Percentiles rank a stretch among this genome's conserved stretches.
Conservation (phyloP, 2,329 filamentous ascomycete genomes). For the Xylaria sp. region DNA sequence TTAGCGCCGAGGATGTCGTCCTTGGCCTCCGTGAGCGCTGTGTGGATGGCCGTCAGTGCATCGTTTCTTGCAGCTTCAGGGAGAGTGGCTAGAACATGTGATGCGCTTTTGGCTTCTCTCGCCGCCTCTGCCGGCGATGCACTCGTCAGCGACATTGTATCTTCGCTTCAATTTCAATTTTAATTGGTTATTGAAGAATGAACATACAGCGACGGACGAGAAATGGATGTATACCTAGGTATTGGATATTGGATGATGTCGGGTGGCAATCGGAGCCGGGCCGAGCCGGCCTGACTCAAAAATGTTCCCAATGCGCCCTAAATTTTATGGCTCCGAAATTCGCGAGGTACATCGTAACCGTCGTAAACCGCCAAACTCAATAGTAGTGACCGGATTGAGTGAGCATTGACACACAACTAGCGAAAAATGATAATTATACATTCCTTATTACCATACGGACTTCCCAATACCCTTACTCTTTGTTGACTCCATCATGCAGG, state of each 20-base stretch:
- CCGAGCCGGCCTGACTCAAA: constrained; percentile 31
- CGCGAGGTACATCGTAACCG: constrained; percentile 2
- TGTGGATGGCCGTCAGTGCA: constrained; percentile 84
- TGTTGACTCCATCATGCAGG: too few species aligned
- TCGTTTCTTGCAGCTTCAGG: constrained; percentile 81
- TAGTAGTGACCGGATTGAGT: neutral
- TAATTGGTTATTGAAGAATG: neutral
- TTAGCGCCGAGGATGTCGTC: constrained; percentile 88
- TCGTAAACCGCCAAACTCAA: neutral
- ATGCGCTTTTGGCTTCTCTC: constrained; percentile 80
- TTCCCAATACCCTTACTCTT: too few species aligned
- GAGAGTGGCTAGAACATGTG: constrained; percentile 84
- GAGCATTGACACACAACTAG: neutral
- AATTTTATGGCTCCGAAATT: constrained; percentile 29
- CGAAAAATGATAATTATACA: too few species aligned
- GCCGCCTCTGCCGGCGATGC: constrained; percentile 83
- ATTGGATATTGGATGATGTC: constrained; percentile 3
- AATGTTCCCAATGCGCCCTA: neutral
- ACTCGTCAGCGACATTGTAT: constrained; percentile 86
- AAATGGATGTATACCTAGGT: too few species aligned
- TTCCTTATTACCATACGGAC: too few species aligned
- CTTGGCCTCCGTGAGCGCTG: constrained; percentile 75
- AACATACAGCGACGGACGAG: neutral
- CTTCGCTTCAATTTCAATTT: neutral
- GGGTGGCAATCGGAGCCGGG: constrained; percentile 28